Conservation (phyloP, 116 monocot species). For the Cymodocea nodosa region DNA sequence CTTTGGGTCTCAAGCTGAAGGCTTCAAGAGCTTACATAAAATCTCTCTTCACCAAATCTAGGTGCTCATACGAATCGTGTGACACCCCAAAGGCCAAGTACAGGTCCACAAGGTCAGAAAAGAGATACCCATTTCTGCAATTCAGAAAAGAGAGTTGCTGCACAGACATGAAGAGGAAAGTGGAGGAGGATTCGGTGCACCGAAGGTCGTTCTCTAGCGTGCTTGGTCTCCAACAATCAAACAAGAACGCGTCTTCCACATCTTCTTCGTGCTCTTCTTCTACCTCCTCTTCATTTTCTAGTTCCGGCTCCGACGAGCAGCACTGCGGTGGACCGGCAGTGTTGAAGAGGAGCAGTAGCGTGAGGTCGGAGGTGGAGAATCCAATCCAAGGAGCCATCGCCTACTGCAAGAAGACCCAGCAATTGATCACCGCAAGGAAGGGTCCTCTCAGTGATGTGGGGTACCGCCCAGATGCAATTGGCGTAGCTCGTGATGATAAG, state of each 20-base stretch:
- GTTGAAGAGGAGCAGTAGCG: slow-evolving; percentile 49
- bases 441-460: slow-evolving; percentile 48
- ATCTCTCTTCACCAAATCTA: slow-evolving; percentile 56
- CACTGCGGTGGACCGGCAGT: slow-evolving; percentile 7
- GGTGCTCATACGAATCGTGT: slow-evolving; percentile 15
- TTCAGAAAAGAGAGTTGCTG: slow-evolving; percentile 10
- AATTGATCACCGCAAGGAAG: slow-evolving; percentile 23
- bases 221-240: slow-evolving; percentile 20
- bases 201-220: slow-evolving; percentile 44
- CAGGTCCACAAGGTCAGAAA: slow-evolving; percentile 12
- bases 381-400: slow-evolving; percentile 76
- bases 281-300: slow-evolving; percentile 29
- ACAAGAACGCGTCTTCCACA: slow-evolving; percentile 14
- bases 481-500: slow-evolving; percentile 7
- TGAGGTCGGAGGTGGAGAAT: slow-evolving; percentile 48
- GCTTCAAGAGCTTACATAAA: slow-evolving; percentile 69
- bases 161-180: slow-evolving; percentile 9
- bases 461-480: slow-evolving; percentile 11
- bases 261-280: slow-evolving; percentile 22
- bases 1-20: slow-evolving; percentile 45
- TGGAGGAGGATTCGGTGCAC: slow-evolving; percentile 13
- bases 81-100: slow-evolving; percentile 13
- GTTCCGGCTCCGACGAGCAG: slow-evolving; percentile 7
- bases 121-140: slow-evolving; percentile 22
- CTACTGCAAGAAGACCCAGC: slow-evolving; percentile 61